Evolutionary conservation across 2,329 filamentous ascomycete genomes (phyloP).

Genomic region (Huntiella bhutanensis): DNA sequence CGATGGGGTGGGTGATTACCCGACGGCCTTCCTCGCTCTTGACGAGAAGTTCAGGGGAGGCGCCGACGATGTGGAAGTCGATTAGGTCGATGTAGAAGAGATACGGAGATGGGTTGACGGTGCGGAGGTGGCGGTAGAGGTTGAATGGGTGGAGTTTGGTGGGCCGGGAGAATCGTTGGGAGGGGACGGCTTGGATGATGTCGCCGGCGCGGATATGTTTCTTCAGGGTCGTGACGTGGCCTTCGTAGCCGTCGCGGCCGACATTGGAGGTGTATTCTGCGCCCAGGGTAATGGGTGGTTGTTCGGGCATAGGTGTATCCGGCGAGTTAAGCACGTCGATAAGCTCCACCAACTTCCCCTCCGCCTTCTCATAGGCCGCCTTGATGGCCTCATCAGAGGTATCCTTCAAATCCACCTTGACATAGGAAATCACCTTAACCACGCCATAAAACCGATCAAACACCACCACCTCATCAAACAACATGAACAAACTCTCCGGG

Average conservation of each 20-base stretch:
- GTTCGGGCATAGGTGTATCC: conserved; percentile 58
- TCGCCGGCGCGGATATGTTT: conserved; percentile 79
- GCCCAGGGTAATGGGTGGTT: conserved; percentile 51
- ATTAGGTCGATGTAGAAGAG: conserved; percentile 88
- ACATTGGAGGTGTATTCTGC: conserved; percentile 85
- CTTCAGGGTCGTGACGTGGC: conserved; percentile 72
- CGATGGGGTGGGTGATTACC: conserved; percentile 92
- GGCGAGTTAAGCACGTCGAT: conserved; percentile 54
- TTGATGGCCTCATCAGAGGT: conserved; percentile 35
- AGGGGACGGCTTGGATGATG: conserved; percentile 95
- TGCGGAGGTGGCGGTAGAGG: conserved; percentile 86
- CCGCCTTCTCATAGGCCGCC: conserved; percentile 46
- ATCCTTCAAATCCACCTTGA: conserved; percentile 44
- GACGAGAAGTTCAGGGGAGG: conserved; percentile 83
- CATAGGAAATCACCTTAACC: conserved; percentile 83
- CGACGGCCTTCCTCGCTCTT: conserved; percentile 62
- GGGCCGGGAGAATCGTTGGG: conserved; percentile 75
- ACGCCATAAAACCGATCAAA: conserved; percentile 90
- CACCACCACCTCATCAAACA: conserved; percentile 85
- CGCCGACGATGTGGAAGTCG: conserved; percentile 87
- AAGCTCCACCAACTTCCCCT: conserved; percentile 42
- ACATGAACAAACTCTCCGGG: conserved; percentile 90
- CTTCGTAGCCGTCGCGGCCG: conserved; percentile 71
- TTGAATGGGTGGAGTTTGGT: conserved; percentile 93
- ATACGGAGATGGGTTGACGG: conserved; percentile 95